These are phyloP conservation scores for Phialophora expanda DNA, from an alignment of 2,329 filamentous ascomycete genomes.

Conservation along the genomic window DNA sequence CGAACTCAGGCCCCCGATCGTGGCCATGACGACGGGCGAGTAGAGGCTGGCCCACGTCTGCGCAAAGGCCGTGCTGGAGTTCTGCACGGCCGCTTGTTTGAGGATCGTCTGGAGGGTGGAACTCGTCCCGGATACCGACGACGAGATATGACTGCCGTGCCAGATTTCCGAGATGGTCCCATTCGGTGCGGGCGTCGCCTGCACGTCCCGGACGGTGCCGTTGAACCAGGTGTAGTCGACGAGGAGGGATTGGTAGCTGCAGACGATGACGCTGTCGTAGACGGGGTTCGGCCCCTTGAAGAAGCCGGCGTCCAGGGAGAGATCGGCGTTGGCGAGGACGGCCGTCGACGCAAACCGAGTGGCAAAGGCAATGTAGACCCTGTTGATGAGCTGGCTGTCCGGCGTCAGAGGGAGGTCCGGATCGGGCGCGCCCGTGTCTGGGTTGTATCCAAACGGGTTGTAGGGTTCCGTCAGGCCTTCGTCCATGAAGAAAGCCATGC, in stretches of 20 bases:
- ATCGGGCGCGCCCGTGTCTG: conserved; percentile 9
- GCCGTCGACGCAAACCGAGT: conserved; percentile 13
- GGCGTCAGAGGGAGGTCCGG: conserved; percentile 1
- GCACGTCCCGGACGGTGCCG: conserved; percentile 10
- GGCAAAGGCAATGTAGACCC: conserved; percentile 22
- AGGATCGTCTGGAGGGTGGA: conserved; percentile 16
- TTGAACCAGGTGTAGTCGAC: conserved; percentile 30
- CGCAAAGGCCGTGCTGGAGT: conserved; percentile 10
- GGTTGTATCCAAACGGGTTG: conserved; percentile 22
- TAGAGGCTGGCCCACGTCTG: conserved; percentile 20
- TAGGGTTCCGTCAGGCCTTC: conserved; percentile 10
- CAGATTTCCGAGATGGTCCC: conserved; percentile 27
- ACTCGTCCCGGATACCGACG: conserved; percentile 10
- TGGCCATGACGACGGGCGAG: conserved; percentile 17
- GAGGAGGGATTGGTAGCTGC: conserved; percentile 15
- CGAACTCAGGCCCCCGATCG: conserved; percentile 14
- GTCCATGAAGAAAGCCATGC: conserved; percentile 25
- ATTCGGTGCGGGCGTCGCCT: neutral
- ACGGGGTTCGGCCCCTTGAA: neutral
- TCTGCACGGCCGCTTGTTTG: conserved; percentile 21
- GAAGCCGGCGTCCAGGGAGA: conserved; percentile 12
- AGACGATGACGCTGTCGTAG: conserved; percentile 14
- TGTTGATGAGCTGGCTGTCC: conserved; percentile 24
- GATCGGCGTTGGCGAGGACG: conserved; percentile 17
- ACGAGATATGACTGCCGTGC: conserved; percentile 12